These are phyloP conservation scores for Musa itinerans DNA, from an alignment of 176 grass and related monocot species.

Conservation along the genomic window DNA sequence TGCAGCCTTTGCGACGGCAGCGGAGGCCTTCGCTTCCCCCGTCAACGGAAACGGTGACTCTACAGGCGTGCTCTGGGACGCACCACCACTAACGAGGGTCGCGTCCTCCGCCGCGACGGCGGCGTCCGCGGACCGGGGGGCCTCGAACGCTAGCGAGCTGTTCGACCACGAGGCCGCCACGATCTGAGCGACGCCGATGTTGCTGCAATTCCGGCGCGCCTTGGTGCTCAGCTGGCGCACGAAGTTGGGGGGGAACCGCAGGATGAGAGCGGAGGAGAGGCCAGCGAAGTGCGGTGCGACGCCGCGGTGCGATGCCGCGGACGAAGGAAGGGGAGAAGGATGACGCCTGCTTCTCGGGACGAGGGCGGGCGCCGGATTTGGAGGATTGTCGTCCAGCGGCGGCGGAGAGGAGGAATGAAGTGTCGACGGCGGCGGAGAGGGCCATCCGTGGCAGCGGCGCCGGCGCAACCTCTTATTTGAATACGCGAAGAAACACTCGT, in stretches of 20 bases:
- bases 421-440: not conserved
- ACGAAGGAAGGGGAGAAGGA: conserved; percentile 10
- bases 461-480: not conserved
- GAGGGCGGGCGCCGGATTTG: conserved; percentile 11
- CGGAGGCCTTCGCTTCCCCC: not conserved
- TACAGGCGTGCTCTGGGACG: conserved; percentile 35
- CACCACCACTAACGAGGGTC: conserved; percentile 35
- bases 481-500: no score
- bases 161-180: conserved; percentile 91
- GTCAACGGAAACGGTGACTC: conserved; percentile 36
- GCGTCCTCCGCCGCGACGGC: conserved; percentile 41
- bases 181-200: conserved; percentile 94
- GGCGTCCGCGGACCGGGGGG: conserved; percentile 20
- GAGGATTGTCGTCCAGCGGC: conserved; percentile 4
- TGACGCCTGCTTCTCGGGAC: not conserved
- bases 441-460: not conserved
- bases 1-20: not conserved
- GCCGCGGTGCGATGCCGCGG: not conserved
- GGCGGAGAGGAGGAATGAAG: not conserved
- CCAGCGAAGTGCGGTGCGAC: not conserved
- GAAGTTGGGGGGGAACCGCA: conserved; percentile 86
- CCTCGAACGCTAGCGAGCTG: conserved; percentile 13
- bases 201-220: conserved; percentile 94
- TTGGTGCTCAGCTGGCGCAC: conserved; percentile 94
- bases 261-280: conserved; percentile 14